Percentiles rank a stretch among this genome's conserved stretches.
Evolutionary conservation across 163 green algal genomes (phyloP).

Genomic region (Scenedesmus sp.): DNA sequence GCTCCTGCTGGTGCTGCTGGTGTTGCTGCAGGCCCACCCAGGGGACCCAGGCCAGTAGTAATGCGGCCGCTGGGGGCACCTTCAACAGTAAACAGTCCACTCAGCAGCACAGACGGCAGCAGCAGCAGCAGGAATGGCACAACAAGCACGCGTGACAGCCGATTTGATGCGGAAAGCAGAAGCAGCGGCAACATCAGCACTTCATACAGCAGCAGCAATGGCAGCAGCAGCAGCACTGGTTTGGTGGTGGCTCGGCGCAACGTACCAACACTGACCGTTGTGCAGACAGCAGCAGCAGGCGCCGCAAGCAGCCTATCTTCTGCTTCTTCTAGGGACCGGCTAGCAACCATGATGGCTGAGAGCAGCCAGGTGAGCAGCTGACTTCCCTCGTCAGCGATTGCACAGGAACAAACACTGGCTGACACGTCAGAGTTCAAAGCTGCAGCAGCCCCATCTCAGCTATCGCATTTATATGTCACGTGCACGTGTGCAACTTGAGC

Average conservation of each 20-base stretch:
- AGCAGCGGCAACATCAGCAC: constrained; percentile 44
- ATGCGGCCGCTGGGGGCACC: constrained; percentile 31
- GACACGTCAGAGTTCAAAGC: background rate
- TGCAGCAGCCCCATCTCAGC: background rate
- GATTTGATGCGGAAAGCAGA: constrained; percentile 27
- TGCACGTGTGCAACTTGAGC: too few relatives aligned
- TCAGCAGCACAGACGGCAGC: background rate
- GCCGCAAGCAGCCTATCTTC: constrained; percentile 10
- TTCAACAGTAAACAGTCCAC: background rate
- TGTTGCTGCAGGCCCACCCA: background rate
- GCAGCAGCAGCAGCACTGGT: constrained; percentile 19
- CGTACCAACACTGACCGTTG: constrained; percentile 11
- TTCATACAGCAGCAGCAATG: constrained; percentile 7
- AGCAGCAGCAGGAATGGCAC: background rate
- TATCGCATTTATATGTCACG: too few relatives aligned
- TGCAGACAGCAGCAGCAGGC: constrained; percentile 46
- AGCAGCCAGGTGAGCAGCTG: constrained; percentile 18
- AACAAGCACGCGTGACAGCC: background rate
- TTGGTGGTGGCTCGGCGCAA: constrained; percentile 28
- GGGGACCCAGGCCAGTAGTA: background rate
- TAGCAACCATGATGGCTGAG: constrained; percentile 13
- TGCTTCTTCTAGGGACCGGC: background rate
- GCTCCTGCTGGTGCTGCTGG: background rate
- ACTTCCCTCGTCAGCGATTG: background rate
- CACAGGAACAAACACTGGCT: background rate